A percentile compares a stretch with the other conserved stretches of the same genome.
phyloP scores from a whole-genome alignment of 257 asterid species.

The Voacanga thouarsii region DNA sequence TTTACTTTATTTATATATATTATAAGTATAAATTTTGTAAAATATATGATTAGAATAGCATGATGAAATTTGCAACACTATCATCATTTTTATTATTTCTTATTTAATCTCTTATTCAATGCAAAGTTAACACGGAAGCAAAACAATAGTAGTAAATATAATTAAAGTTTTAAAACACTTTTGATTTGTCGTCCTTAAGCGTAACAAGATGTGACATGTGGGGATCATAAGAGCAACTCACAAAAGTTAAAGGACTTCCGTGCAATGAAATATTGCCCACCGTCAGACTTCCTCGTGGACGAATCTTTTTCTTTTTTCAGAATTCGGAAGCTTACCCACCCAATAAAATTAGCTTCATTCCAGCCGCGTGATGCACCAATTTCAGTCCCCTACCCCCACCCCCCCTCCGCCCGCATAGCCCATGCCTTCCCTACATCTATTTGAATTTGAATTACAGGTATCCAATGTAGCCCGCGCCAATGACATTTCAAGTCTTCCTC shows the following conservation, averaged over 20 bases:
- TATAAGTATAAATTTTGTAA: too few species aligned
- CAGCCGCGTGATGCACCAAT: slow-evolving; percentile 8
- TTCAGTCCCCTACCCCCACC: background rate
- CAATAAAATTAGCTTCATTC: background rate
- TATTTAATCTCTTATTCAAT: too few species aligned
- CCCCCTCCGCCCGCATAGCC: too few species aligned
- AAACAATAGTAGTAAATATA: too few species aligned
- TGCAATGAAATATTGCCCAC: background rate
- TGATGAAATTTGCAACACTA: too few species aligned
- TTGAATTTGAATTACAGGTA: slow-evolving; percentile 22
- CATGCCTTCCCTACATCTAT: background rate
- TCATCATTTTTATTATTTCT: too few species aligned
- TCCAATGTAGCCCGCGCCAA: slow-evolving; percentile 4
- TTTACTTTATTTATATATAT: too few species aligned
- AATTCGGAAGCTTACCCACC: background rate
- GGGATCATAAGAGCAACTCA: background rate
- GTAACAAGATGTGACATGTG: background rate
- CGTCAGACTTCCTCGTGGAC: slow-evolving; percentile 9
- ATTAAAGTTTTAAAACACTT: too few species aligned
- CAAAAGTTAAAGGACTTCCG: background rate
- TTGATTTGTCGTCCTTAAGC: too few species aligned
- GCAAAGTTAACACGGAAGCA: too few species aligned
- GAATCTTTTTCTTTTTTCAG: background rate
- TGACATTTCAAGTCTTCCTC: too few species aligned
- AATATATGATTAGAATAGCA: too few species aligned